These are phyloP conservation scores for Mycosarcoma maydis DNA, from an alignment of 1,284 basidiomycete species.

Conservation along the genomic window DNA sequence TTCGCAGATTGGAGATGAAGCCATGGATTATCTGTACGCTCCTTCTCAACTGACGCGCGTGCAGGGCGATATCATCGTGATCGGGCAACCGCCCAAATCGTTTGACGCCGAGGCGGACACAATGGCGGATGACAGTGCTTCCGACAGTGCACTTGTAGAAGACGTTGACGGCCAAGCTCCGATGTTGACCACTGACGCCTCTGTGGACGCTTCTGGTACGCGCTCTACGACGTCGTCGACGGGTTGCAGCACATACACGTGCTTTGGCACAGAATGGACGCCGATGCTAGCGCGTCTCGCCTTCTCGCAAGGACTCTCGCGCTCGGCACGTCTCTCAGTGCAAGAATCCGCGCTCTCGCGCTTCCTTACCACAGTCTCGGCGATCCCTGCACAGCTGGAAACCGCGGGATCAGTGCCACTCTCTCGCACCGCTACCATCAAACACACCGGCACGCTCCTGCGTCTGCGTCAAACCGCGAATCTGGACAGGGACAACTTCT, in stretches of 20 bases:
- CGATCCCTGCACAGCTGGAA: slow-evolving; percentile 56
- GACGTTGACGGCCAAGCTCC: neutral
- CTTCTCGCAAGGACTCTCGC: slow-evolving; percentile 63
- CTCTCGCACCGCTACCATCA: slow-evolving; percentile 58
- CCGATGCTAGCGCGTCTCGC: slow-evolving; percentile 58
- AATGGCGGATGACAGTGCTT: neutral
- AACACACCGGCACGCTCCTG: slow-evolving; percentile 62
- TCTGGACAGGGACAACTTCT: slow-evolving; percentile 61
- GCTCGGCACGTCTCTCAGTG: slow-evolving; percentile 61
- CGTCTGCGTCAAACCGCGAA: slow-evolving; percentile 59
- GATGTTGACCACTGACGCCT: neutral
- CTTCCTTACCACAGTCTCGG: slow-evolving; percentile 51
- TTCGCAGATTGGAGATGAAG: slow-evolving; percentile 60
- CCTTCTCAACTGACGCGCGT: slow-evolving; percentile 55
- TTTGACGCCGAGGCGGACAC: slow-evolving; percentile 27
- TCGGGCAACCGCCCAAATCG: slow-evolving; percentile 55
- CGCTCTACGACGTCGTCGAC: neutral
- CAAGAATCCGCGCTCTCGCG: slow-evolving; percentile 54
- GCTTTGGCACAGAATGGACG: slow-evolving; percentile 52
- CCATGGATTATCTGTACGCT: slow-evolving; percentile 61
- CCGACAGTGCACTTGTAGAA: neutral
- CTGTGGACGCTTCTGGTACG: neutral
- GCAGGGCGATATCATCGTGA: slow-evolving; percentile 63
- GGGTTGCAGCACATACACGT: slow-evolving; percentile 5
- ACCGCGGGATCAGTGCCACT: slow-evolving; percentile 58